Conservation (phyloP, 2,329 filamentous ascomycete species). For the Pestalotiopsis sp. region DNA sequence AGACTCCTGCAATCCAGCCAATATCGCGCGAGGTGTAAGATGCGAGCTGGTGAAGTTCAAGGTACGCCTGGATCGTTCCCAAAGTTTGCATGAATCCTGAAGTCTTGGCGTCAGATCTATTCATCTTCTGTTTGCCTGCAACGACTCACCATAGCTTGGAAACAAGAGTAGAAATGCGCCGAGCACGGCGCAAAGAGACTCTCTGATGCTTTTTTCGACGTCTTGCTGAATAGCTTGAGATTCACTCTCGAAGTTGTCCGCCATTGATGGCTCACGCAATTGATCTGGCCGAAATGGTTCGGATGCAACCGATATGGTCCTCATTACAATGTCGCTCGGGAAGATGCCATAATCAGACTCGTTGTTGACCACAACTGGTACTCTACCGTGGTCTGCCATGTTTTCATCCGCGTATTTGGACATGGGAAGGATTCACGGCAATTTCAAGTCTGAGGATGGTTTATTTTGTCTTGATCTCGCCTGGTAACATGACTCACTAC, state of each 20-base stretch:
- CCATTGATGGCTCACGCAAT: background rate
- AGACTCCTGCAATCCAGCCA: conserved; percentile 43
- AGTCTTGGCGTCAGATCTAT: background rate
- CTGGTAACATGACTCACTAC: too few relatives aligned
- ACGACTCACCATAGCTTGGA: conserved; percentile 2
- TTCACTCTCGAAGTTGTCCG: background rate
- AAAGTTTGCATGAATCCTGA: conserved; percentile 41
- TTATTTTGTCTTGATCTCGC: too few relatives aligned
- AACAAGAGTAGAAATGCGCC: conserved; percentile 12
- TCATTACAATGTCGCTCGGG: background rate
- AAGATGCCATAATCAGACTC: too few relatives aligned
- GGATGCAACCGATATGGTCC: background rate
- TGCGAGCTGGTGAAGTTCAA: conserved; percentile 39
- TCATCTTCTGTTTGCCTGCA: background rate
- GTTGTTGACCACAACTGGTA: too few relatives aligned
- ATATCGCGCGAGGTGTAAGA: conserved; percentile 39
- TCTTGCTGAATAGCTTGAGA: background rate
- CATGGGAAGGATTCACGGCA: too few relatives aligned
- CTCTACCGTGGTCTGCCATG: too few relatives aligned
- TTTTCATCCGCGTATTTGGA: too few relatives aligned
- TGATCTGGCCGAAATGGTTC: background rate
- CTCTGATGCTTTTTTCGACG: background rate
- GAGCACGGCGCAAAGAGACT: conserved; percentile 5
- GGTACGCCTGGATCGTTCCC: conserved; percentile 42
- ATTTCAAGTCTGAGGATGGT: too few relatives aligned